phyloP scores from a whole-genome alignment of 371 early-diverging fungal genomes.

The Phascolomyces articulosus region DNA sequence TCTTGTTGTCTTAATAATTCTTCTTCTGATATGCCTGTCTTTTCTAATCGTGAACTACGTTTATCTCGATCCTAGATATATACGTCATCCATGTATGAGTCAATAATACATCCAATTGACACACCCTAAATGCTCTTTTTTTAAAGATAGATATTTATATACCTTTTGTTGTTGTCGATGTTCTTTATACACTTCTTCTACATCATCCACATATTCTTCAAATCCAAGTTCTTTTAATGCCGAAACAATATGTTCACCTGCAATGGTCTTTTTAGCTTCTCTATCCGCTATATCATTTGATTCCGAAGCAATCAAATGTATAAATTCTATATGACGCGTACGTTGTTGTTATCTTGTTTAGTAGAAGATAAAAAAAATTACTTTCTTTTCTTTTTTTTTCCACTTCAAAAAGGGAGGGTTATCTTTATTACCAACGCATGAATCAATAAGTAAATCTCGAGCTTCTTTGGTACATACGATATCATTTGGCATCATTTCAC shows the following conservation, averaged over 20 bases:
- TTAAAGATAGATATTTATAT: neutral
- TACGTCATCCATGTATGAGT: no score
- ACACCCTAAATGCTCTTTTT: neutral
- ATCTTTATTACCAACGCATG: conserved; percentile 80
- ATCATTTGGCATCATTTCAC: conserved; percentile 91
- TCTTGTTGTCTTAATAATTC: conserved; percentile 90
- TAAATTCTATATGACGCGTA: conserved; percentile 78
- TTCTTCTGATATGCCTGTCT: conserved; percentile 90
- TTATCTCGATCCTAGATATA: conserved; percentile 81
- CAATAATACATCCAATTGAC: neutral
- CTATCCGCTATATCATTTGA: conserved; percentile 98
- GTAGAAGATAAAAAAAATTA: no score
- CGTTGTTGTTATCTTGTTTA: no score
- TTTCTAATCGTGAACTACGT: conserved; percentile 82
- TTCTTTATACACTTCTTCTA: conserved; percentile 88
- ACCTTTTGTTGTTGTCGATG: conserved; percentile 87
- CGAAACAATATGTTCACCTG: conserved; percentile 93
- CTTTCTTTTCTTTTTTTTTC: neutral
- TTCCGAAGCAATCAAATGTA: conserved; percentile 91
- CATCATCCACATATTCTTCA: conserved; percentile 88
- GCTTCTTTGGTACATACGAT: conserved; percentile 94
- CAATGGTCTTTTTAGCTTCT: conserved; percentile 97
- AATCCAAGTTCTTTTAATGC: conserved; percentile 95
- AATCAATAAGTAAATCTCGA: conserved; percentile 91
- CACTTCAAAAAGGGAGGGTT: no score